Evolutionary conservation across 306 rosid species (phyloP).

Genomic region (Albizia julibrissin): DNA sequence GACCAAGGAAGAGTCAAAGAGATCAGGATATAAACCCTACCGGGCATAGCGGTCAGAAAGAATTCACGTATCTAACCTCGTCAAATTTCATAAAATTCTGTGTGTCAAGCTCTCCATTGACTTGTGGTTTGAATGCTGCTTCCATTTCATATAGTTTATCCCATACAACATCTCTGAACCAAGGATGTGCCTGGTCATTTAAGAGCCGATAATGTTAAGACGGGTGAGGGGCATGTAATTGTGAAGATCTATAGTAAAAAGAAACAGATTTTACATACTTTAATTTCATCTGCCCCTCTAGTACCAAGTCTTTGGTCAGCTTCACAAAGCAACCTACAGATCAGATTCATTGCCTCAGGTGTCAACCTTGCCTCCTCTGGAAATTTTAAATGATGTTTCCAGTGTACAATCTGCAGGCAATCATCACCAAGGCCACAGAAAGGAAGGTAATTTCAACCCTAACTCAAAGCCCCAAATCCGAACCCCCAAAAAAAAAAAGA

Average conservation of each 20-base stretch:
- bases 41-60: background rate
- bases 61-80: conserved; percentile 54
- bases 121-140: conserved; percentile 95
- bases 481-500: background rate
- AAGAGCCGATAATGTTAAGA: conserved; percentile 9
- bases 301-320: conserved; percentile 78
- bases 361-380: conserved; percentile 82
- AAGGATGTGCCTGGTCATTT: conserved; percentile 75
- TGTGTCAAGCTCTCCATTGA: conserved; percentile 87
- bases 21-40: conserved; percentile 2
- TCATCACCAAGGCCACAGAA: conserved; percentile 16
- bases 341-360: conserved; percentile 85
- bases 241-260: background rate
- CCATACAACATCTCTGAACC: conserved; percentile 84
- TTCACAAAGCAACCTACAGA: conserved; percentile 78
- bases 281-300: conserved; percentile 70
- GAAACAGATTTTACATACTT: conserved; percentile 49
- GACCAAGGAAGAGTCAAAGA: background rate
- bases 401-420: conserved; percentile 72
- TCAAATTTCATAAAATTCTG: conserved; percentile 92
- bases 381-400: conserved; percentile 92
- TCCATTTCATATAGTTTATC: conserved; percentile 76
- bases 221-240: background rate
- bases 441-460: background rate
- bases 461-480: background rate